Percentiles rank a stretch among this genome's conserved stretches.
Evolutionary conservation across 2,329 filamentous ascomycete genomes (phyloP).

Genomic region (Colletotrichum neosansevieriae): DNA sequence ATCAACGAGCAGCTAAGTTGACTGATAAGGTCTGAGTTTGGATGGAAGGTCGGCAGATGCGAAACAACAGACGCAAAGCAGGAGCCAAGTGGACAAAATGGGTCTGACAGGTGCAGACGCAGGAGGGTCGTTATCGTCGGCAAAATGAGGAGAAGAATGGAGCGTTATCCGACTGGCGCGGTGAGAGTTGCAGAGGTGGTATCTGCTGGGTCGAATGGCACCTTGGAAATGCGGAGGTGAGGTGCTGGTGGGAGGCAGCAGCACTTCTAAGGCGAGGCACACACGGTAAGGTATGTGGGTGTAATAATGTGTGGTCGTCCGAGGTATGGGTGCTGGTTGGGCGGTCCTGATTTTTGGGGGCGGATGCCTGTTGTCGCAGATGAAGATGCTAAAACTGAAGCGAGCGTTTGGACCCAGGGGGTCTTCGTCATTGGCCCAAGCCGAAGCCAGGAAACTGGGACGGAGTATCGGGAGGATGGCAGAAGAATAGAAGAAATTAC

Average conservation of each 20-base stretch:
- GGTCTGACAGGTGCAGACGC: constrained; percentile 31
- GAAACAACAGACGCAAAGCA: constrained; percentile 30
- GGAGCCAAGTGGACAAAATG: constrained; percentile 12
- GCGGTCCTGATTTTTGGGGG: constrained; percentile 25
- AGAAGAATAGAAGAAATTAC: constrained; percentile 3
- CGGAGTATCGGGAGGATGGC: background rate
- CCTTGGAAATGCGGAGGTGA: constrained; percentile 18
- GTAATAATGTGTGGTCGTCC: constrained; percentile 1
- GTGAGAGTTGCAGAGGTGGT: constrained; percentile 23
- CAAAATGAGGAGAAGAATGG: constrained; percentile 22
- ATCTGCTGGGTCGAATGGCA: constrained; percentile 15
- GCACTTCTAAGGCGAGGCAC: constrained; percentile 7
- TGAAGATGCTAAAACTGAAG: constrained; percentile 41
- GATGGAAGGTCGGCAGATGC: constrained; percentile 24
- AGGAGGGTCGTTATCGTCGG: constrained; percentile 24
- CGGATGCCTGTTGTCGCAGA: constrained; percentile 39
- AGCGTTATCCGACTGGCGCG: constrained; percentile 29
- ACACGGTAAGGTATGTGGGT: constrained; percentile 12
- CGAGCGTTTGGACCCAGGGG: constrained; percentile 40
- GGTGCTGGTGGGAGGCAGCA: background rate
- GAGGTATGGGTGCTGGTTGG: constrained; percentile 19
- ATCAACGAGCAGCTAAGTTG: constrained; percentile 27
- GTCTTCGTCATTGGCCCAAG: constrained; percentile 35
- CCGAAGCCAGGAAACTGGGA: constrained; percentile 13
- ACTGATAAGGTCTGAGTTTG: constrained; percentile 20